Base-by-base conservation (phyloP, 805 yeast species). In the Saccharomycopsis fodiens region DNA sequence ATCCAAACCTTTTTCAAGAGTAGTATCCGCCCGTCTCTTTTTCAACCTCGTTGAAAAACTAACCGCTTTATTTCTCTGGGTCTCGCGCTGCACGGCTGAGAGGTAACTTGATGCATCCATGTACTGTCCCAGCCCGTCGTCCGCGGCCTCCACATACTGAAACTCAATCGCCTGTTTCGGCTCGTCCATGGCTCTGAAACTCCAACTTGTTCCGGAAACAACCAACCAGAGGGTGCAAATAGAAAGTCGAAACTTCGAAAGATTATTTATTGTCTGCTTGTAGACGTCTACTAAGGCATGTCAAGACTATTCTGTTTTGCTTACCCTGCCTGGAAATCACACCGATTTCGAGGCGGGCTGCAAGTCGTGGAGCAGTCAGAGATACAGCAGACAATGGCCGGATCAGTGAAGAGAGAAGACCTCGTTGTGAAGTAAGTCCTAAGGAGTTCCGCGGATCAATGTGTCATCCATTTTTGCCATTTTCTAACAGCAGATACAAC, bases 391-490 rank as follows among this genome's bases (percentile, higher is more conserved):
- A 7, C 16, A 13, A 43, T 39, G 42, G 47, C 16, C 32, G 41
- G 20, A 30, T 36, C 45, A 41, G 50, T 48, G 17, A 49, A 50
- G 21, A 50, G 52, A 21, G 50, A 45, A 39, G 52, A 49, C 27
- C 50, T 49, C 20, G 46, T 49, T 29, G 50, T 49, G 15, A 46
- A 22, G 49, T 48, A 42, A 29, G 51, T 47, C 3, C n/a, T n/a
- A n/a, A n/a, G n/a, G n/a, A n/a, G n/a, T n/a, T n/a, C n/a, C n/a
- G n/a, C n/a, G n/a, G 13, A n/a, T 29, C 32, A 29, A 29, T 13
- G n/a, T 13, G n/a, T 13, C 13, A n/a, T 13, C 13, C n/a, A n/a
- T n/a, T n/a, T n/a, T n/a, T n/a, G n/a, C n/a, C n/a, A n/a, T n/a
- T n/a, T 34, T 6, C 21, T 19, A 34, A 16, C 20, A 19, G 8